Evolutionary conservation across 2,329 filamentous ascomycete species (phyloP).

Genomic region (Fusarium acutatum): DNA sequence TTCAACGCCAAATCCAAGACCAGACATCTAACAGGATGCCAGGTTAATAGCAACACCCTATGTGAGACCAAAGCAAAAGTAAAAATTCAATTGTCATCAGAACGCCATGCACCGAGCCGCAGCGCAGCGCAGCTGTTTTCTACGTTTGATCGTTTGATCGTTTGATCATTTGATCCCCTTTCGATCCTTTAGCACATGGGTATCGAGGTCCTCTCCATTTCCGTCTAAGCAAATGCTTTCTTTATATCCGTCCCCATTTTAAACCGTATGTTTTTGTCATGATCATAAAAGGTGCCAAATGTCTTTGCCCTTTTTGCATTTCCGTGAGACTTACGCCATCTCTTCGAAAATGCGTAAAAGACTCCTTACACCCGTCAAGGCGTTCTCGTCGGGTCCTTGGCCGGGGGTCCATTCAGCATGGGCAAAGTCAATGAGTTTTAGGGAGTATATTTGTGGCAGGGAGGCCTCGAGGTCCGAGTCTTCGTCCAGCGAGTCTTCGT

Average conservation of each 20-base stretch:
- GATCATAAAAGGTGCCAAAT: conserved; percentile 28
- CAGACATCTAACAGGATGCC: background rate
- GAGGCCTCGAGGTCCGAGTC: conserved; percentile 58
- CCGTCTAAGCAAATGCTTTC: conserved; percentile 35
- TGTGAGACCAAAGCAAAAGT: background rate
- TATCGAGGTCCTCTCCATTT: conserved; percentile 39
- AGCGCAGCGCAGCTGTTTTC: conserved; percentile 26
- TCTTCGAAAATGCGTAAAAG: conserved; percentile 76
- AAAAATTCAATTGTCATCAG: conserved; percentile 28
- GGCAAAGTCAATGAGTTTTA: conserved; percentile 97
- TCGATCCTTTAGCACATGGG: conserved; percentile 36
- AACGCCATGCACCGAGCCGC: conserved; percentile 33
- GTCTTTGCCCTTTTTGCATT: background rate
- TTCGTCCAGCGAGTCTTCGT: conserved; percentile 55
- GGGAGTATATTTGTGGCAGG: conserved; percentile 73
- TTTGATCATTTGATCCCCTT: conserved; percentile 28
- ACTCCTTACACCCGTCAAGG: conserved; percentile 76
- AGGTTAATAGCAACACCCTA: background rate
- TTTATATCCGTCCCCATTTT: conserved; percentile 9
- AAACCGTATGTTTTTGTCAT: conserved; percentile 21
- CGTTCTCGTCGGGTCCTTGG: conserved; percentile 86
- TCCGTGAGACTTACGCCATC: conserved; percentile 53
- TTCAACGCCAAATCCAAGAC: conserved; percentile 23
- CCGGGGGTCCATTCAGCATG: conserved; percentile 87
- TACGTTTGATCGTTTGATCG: conserved; percentile 30